phyloP scores from a whole-genome alignment of 805 yeast genomes.

The Candida dajiaensis region DNA sequence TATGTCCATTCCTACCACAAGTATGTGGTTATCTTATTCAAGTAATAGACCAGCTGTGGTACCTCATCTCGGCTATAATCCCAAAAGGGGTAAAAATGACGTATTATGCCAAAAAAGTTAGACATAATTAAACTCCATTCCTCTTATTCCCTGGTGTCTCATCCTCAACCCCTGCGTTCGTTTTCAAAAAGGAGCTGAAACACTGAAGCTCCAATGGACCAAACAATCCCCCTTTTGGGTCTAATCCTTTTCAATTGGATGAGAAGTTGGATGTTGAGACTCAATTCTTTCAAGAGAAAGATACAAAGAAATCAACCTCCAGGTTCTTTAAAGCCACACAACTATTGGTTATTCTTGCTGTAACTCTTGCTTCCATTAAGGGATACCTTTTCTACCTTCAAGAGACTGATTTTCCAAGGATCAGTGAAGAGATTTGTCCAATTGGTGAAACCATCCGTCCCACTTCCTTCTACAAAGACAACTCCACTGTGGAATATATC shows the following conservation, averaged over 20 bases:
- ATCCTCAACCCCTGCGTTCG: too few species aligned
- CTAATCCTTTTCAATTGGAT: background rate
- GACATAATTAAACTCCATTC: too few species aligned
- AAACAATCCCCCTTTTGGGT: background rate
- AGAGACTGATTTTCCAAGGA: background rate
- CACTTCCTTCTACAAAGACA: conserved; percentile 25
- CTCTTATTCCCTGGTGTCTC: too few species aligned
- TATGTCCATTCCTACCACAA: too few species aligned
- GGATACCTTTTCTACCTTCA: background rate
- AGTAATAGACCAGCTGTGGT: too few species aligned
- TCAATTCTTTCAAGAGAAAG: background rate
- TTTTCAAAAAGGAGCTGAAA: too few species aligned
- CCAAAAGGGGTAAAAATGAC: background rate
- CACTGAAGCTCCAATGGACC: background rate
- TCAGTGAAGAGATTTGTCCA: conserved; percentile 15
- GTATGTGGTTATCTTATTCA: too few species aligned
- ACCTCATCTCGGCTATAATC: background rate
- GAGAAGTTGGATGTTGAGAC: background rate
- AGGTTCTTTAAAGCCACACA: background rate
- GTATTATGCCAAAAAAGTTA: too few species aligned
- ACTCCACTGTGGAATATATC: conserved; percentile 29
- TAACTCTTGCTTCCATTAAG: background rate
- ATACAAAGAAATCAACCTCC: background rate
- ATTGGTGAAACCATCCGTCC: conserved; percentile 19
- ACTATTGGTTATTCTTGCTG: background rate